Base-by-base conservation (phyloP, 192 early-diverging fungal species). In the Funneliformis geosporum region DNA sequence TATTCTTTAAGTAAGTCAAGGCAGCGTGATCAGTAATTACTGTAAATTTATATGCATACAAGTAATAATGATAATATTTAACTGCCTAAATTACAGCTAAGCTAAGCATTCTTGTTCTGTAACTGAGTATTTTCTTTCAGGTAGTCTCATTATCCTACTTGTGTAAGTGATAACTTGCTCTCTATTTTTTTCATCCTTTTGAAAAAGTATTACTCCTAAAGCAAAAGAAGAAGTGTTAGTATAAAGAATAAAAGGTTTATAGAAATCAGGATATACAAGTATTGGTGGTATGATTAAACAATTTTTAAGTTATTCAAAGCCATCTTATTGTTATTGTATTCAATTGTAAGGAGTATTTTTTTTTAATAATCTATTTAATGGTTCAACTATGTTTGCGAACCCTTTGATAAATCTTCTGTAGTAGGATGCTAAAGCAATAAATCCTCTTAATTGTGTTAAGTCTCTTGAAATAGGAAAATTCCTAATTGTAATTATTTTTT, bases 31-130 rank as follows among this genome's bases (percentile, higher is more conserved):
- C 2, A 2, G 2, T 33, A 33, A 33, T 33, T 2, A 33, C 33
- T 2, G 0, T 33, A 33, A 33, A 33, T 33, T 33, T 33, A 33
- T 33, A 33, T 33, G 1, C 2, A 33, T 33, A 33, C 2, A 33
- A 33, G 2, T 33, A 33, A 33, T 33, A 2, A 33, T 33, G 2
- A 33, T 33, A 33, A 2, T 33, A 33, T 14, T 76, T 44, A 7
- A 83, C 60, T 18, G 72, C 82, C 44, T 60, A 80, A 0, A 79
- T 44, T 23, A 79, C 46, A 60, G 50, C 44, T n/a, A 79, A 60
- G 14, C 33, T n/a, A 79, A 60, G 14, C 33, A 33, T 79, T 79
- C 78, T n/a, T 44, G 12, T 46, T 71, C 78, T 1, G 43, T 69
- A 0, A 38, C 59, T 0, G 38, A n/a, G 38, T 79, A 79, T 14